Evolutionary conservation across 2,329 filamentous ascomycete genomes (phyloP).

Genomic region (Ophiognomonia clavigignenti-juglandacearum): DNA sequence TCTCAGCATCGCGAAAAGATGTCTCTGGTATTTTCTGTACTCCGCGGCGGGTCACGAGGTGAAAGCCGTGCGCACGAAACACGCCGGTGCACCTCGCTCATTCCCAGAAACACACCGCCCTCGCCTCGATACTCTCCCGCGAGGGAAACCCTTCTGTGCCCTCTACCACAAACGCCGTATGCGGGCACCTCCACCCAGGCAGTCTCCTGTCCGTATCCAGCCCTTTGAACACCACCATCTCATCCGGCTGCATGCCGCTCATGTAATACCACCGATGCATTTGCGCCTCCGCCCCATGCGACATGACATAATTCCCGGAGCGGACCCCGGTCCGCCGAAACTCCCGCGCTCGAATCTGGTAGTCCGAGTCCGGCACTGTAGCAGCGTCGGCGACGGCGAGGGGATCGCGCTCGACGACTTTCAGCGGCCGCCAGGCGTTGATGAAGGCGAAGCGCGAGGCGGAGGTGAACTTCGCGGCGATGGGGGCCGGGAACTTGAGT

Average conservation of each 20-base stretch:
- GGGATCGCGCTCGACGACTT: slow-evolving; percentile 39
- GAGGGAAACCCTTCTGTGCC: background rate
- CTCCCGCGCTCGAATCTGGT: slow-evolving; percentile 31
- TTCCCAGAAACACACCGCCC: slow-evolving; percentile 4
- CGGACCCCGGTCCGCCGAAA: slow-evolving; percentile 22
- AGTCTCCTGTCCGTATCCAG: slow-evolving; percentile 42
- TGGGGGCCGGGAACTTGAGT: slow-evolving; percentile 39
- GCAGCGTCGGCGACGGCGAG: slow-evolving; percentile 34
- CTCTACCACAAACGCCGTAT: slow-evolving; percentile 22
- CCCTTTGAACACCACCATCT: slow-evolving; percentile 57
- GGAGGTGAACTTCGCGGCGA: slow-evolving; percentile 19
- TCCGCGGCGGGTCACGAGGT: no score
- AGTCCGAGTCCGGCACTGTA: slow-evolving; percentile 33
- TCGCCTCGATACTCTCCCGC: slow-evolving; percentile 9
- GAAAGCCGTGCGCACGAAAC: no score
- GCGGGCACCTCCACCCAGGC: slow-evolving; percentile 9
- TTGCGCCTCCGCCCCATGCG: background rate
- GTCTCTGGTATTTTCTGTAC: no score
- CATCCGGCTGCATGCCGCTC: slow-evolving; percentile 42
- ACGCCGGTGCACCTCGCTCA: no score
- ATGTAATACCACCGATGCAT: slow-evolving; percentile 50
- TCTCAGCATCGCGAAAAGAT: no score
- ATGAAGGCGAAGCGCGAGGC: slow-evolving; percentile 6
- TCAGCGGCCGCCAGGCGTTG: slow-evolving; percentile 42
- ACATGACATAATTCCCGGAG: slow-evolving; percentile 6